phyloP scores from a whole-genome alignment of 2,329 filamentous ascomycete species.

The Chaetomium strumarium region DNA sequence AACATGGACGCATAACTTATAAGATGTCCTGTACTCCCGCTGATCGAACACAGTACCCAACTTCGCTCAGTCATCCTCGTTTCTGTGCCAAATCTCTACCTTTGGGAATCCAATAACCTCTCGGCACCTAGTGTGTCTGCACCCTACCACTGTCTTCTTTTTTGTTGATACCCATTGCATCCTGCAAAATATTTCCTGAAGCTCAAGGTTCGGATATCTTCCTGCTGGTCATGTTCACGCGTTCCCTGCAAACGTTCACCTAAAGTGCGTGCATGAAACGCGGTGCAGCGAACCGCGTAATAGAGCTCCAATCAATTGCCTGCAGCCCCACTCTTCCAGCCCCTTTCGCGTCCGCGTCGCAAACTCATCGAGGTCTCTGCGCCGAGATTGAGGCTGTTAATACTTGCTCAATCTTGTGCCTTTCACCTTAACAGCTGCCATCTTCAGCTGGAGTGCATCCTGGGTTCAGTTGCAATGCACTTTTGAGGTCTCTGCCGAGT shows the following conservation, averaged over 20 bases:
- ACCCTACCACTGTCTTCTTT: too few species aligned
- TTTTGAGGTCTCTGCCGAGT: background rate
- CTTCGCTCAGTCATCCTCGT: too few species aligned
- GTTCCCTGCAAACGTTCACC: conserved; percentile 1
- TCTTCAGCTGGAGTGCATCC: conserved; percentile 1
- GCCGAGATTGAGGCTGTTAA: conserved; percentile 16
- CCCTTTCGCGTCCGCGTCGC: background rate
- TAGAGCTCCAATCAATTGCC: background rate
- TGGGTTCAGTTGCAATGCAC: conserved; percentile 3
- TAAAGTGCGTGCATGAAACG: conserved; percentile 5
- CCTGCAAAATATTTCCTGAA: too few species aligned
- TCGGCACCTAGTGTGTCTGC: too few species aligned
- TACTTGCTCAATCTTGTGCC: background rate
- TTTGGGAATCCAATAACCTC: too few species aligned
- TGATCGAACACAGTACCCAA: too few species aligned
- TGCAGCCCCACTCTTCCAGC: conserved; percentile 13
- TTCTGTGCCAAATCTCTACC: too few species aligned
- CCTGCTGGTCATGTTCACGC: background rate
- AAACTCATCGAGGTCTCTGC: conserved; percentile 9
- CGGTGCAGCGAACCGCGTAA: background rate
- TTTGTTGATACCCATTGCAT: too few species aligned
- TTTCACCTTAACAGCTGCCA: conserved; percentile 8
- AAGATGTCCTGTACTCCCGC: too few species aligned
- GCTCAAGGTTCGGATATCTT: too few species aligned
- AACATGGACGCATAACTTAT: background rate